Evolutionary conservation across 2,329 filamentous ascomycete genomes (phyloP), one percentile per base, ranked within the genome.

Genomic region (Penicillium italicum): DNA sequence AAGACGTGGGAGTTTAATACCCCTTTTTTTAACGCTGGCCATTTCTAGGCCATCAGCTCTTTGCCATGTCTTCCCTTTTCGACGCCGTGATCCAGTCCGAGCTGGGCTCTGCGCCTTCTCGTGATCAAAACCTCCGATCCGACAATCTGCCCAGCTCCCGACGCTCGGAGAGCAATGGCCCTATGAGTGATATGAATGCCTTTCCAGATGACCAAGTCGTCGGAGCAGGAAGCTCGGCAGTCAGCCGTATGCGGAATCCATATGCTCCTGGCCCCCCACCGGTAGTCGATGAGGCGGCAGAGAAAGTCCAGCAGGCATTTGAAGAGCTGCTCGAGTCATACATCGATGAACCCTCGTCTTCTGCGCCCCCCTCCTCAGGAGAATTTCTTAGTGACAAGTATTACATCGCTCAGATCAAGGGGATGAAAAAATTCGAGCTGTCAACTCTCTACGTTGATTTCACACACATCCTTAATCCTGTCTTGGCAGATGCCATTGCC

Each of bases 401-500:
- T 74, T 87, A 87, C 69, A 79, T 87, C 61, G 83, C 83, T 28
- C 85, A 87, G 66, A 85, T 87, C 56, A 80, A 85, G 62, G 85
- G 85, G 43, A 78, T 87, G 72, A 76, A 77, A 57, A 79, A 82
- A 59, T 85, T 84, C 66, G 78, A 80, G 50, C 78, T 87, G 12
- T 87, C 85, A 3, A 87, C 85, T 3, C 79, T 87, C 42, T 87
- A 87, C 60, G 80, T 87, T 63, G 85, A 87, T 66, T 87, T 77
- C 75, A 90, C 86, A 62, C 94, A 99, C 73, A 79, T 99, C 30
- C 86, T 89, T 66, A 88, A 92, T 63, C 90, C 89, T 50, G 86
- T 89, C 55, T 79, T 99, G 50, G 91, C 93, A 40, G 87, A 90
- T 59, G 93, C 91, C 48, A 88, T 97, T 59, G 88, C 91, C 62